Percentiles rank a stretch among this genome's conserved stretches.
These are phyloP conservation scores for Emmonsiellopsis sp. DNA, from an alignment of 2,329 filamentous ascomycete species.

Conservation along the genomic window DNA sequence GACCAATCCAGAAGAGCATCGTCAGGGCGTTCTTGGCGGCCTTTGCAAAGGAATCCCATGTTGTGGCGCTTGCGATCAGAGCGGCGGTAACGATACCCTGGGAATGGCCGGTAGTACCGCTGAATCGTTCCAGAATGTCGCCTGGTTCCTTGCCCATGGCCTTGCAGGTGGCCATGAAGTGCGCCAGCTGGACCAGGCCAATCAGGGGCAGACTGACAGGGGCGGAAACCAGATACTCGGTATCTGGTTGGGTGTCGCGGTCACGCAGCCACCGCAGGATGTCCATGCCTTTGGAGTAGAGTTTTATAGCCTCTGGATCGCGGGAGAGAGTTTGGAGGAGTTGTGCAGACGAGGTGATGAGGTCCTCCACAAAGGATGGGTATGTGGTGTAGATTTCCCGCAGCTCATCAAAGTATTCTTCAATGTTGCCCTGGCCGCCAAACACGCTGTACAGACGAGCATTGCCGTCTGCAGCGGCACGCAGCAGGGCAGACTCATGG, in stretches of 20 bases:
- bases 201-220: constrained; percentile 95
- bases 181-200: constrained; percentile 87
- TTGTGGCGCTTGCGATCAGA: constrained; percentile 78
- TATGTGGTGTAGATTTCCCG: constrained; percentile 87
- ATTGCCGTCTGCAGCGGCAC: constrained; percentile 74
- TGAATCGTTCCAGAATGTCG: constrained; percentile 72
- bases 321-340: constrained; percentile 77
- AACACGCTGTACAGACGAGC: constrained; percentile 90
- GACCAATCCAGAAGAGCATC: constrained; percentile 97
- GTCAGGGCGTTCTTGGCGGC: constrained; percentile 72
- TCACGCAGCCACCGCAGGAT: constrained; percentile 88
- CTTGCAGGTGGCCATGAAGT: constrained; percentile 92
- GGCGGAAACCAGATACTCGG: constrained; percentile 87
- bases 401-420: constrained; percentile 98
- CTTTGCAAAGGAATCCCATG: constrained; percentile 85
- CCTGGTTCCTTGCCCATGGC: constrained; percentile 83
- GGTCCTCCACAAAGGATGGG: constrained; percentile 77
- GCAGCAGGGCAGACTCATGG: constrained; percentile 86
- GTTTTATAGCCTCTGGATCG: constrained; percentile 81
- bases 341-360: constrained; percentile 72
- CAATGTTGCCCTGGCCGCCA: constrained; percentile 95
- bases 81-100: constrained; percentile 93
- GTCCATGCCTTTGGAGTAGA: constrained; percentile 95
- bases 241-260: constrained; percentile 80
- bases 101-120: constrained; percentile 89